Evolutionary conservation across 108 stramenopile species (phyloP), one percentile per base, ranked within the genome.

Genomic region (Cyclotella baltica): DNA sequence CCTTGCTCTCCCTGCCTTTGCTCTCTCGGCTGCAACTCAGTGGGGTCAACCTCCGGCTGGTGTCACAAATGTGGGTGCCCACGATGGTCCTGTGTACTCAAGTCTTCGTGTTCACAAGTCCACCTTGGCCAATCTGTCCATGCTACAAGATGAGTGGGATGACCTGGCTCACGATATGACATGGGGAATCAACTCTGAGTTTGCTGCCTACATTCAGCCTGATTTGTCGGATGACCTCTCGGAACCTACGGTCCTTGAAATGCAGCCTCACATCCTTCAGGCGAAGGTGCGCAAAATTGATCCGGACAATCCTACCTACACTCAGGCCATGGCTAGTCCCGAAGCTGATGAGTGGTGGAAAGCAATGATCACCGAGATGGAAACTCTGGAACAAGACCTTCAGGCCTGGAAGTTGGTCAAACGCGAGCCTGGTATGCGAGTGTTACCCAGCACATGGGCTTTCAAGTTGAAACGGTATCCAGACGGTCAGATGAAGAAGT

Each of bases 311-410:
- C 59, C 59, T 2, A 33, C 59, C 4, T 61, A 33, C 13, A 4
- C 13, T 34, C 31, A 61, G 20, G 84, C 87, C 0, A 83, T 83
- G 73, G 66, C 33, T 19, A 73, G 72, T 0, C 63, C 77, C 6
- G 23, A 82, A 46, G 37, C 68, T 81, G 59, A 61, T 33, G n/a
- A 34, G 31, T 61, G 33, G 31, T 64, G 43, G 19, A n/a, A 52
- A 19, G 51, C 51, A n/a, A n/a, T 13, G 19, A 4, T 4, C 10
- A n/a, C 19, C n/a, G 51, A 52, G n/a, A 4, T 52, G 51, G n/a
- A 52, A 4, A 52, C 51, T 10, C n/a, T 52, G 19, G n/a, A n/a
- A n/a, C 4, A 52, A 4, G 51, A 52, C n/a, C n/a, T 52, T 10
- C 4, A 52, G 4, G 11, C 4, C 18, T 52, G 51, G 51, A n/a